Evolutionary conservation across 495 filamentous ascomycete species (phyloP), one percentile per base, ranked within the genome.

Genomic region (Trichoderma orchidacearum): DNA sequence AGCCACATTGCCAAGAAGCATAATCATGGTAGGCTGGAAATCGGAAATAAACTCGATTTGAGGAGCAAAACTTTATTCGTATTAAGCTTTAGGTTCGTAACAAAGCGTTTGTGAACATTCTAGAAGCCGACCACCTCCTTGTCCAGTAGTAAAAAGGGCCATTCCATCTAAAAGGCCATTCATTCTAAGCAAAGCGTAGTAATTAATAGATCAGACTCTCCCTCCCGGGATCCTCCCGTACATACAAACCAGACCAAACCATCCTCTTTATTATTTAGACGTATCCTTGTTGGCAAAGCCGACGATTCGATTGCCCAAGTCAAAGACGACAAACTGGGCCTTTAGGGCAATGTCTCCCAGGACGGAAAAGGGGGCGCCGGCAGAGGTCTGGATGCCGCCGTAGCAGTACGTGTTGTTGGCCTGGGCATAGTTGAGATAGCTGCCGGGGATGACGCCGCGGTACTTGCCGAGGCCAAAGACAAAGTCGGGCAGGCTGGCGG

Each of bases 271-370:
- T 11, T 31, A 36, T 3, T 13, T 15, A 15, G 5, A 13, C 5
- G 34, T 36, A 15, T 53, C 25, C 62, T 71, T 69, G 34, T 62
- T 58, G 15, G 80, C 80, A 63, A 81, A 79, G 12, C 80, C 81
- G 27, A 83, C 62, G 6, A 64, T 59, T 21, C 72, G 72, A 2
- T 67, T 69, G 13, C 29, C 57, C 15, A 54, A 8, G 60, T 86
- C 79, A 62, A 86, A 86, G 25, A 88, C 79, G 17, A 82, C 84
- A 59, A 83, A 86, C 64, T 85, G 80, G 60, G 75, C 77, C 74
- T 88, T 87, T 57, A 89, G 74, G 67, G 85, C 85, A 53, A 87
- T 75, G 58, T 87, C 85, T 51, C 85, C 85, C 52, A 85, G 80
- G 66, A 90, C 85, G 56, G 75, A 75, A 62, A 85, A 77, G 17